These are phyloP conservation scores for Beauveria medogensis DNA, from an alignment of 2,329 filamentous ascomycete species.

Conservation along the genomic window DNA sequence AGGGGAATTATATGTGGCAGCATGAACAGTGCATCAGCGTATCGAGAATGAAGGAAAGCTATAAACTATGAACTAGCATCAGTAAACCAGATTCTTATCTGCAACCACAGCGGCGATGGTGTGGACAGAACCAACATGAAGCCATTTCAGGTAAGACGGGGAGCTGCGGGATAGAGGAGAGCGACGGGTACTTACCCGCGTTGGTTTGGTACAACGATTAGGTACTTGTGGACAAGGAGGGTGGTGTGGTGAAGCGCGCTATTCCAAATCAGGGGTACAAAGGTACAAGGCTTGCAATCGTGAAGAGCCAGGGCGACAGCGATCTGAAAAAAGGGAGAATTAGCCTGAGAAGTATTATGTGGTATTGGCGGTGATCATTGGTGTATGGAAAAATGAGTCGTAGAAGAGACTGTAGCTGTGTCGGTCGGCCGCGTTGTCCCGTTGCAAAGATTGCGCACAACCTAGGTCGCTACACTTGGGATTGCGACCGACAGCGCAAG, in stretches of 20 bases:
- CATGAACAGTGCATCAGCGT: conserved; percentile 2
- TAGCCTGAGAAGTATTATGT: not conserved
- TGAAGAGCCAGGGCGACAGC: not conserved
- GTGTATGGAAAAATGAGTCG: not conserved
- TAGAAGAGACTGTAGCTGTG: not conserved
- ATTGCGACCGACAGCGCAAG: not conserved
- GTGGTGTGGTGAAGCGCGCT: not conserved
- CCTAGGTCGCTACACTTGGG: not conserved
- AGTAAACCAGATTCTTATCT: not conserved
- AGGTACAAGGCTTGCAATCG: not conserved
- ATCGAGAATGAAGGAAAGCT: not conserved
- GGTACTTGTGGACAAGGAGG: not conserved
- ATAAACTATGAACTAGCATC: conserved; percentile 8
- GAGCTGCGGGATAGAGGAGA: not conserved
- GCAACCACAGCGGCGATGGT: not conserved
- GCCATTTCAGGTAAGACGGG: not conserved
- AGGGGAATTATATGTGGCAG: conserved; percentile 11
- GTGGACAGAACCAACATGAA: not conserved
- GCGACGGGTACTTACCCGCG: conserved; percentile 3
- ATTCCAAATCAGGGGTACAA: not conserved
- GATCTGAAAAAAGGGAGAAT: conserved; percentile 3
- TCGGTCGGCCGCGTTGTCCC: no score
- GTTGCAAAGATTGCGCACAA: not conserved
- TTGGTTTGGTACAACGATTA: not conserved
- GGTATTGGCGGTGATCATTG: not conserved